phyloP scores from a whole-genome alignment of 2,329 filamentous ascomycete genomes.

The Neocucurbitaria cava region DNA sequence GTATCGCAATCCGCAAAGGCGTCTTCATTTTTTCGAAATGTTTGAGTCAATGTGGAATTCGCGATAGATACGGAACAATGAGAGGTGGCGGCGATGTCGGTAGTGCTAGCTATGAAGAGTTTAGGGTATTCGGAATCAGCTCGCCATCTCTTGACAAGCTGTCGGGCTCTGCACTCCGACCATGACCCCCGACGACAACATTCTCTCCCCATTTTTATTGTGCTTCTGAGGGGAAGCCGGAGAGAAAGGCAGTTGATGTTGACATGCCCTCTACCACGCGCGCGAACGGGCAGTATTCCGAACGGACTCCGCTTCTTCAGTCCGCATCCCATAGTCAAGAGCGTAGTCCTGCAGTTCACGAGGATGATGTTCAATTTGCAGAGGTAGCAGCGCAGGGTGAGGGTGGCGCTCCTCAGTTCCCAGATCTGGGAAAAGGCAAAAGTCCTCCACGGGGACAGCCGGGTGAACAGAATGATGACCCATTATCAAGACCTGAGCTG shows the following conservation, averaged over 20 bases:
- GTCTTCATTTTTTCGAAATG: constrained; percentile 38
- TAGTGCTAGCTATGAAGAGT: constrained; percentile 13
- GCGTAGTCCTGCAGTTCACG: constrained; percentile 28
- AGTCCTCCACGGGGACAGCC: constrained; percentile 34
- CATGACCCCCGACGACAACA: background rate
- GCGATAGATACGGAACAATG: constrained; percentile 6
- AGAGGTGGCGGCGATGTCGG: constrained; percentile 22
- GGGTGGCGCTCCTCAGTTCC: constrained; percentile 31
- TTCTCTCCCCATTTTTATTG: background rate
- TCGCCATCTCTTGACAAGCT: constrained; percentile 3
- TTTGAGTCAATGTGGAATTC: background rate
- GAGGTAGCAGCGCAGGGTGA: constrained; percentile 32
- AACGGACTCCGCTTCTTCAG: constrained; percentile 44
- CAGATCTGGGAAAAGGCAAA: constrained; percentile 28
- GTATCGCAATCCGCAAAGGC: constrained; percentile 77
- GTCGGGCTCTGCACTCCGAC: background rate
- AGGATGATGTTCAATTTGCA: constrained; percentile 26
- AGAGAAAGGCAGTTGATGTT: background rate
- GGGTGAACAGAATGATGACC: constrained; percentile 31
- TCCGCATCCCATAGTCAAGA: constrained; percentile 16
- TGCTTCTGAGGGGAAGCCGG: too few relatives aligned
- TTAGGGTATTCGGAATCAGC: constrained; percentile 1
- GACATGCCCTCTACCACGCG: constrained; percentile 20
- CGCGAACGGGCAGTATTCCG: constrained; percentile 23
- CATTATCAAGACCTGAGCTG: constrained; percentile 19